Evolutionary conservation across 257 asterid species (phyloP).

Genomic region (Ocimum tenuiflorum): DNA sequence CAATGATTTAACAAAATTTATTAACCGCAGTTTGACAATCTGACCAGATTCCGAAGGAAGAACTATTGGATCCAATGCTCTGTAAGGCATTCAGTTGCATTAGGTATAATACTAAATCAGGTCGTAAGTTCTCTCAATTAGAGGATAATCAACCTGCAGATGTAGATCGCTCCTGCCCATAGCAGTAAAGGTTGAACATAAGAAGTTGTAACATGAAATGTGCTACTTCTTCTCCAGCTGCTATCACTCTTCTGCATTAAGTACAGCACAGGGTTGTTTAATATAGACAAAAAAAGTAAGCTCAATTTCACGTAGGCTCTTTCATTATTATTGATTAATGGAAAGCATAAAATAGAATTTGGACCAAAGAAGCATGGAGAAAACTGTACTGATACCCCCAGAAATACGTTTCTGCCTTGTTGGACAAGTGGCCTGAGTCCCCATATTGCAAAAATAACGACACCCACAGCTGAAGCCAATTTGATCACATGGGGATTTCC

Average conservation of each 20-base stretch:
- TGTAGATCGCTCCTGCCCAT: constrained; percentile 74
- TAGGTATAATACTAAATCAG: constrained; percentile 17
- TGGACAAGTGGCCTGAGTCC: constrained; percentile 74
- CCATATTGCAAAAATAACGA: constrained; percentile 67
- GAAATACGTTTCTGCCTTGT: constrained; percentile 46
- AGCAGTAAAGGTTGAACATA: constrained; percentile 76
- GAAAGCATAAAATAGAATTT: constrained; percentile 3
- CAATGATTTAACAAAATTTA: constrained; percentile 76
- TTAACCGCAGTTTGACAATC: constrained; percentile 63
- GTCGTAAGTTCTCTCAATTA: constrained; percentile 8
- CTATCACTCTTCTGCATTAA: constrained; percentile 56
- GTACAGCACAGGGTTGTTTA: not conserved
- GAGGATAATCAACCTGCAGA: constrained; percentile 67
- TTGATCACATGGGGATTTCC: constrained; percentile 46
- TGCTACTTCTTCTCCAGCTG: constrained; percentile 62
- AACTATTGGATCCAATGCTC: constrained; percentile 70
- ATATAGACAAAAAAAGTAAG: no score
- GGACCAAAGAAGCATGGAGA: no score
- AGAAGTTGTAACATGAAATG: constrained; percentile 52
- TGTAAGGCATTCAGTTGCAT: constrained; percentile 33
- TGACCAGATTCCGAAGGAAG: constrained; percentile 75
- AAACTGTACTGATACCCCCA: no score
- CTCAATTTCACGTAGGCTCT: not conserved
- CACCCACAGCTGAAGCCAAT: constrained; percentile 61
- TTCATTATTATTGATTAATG: not conserved